Conservation (phyloP, 2,329 filamentous ascomycete species). For the Nannizziopsis barbatae region DNA sequence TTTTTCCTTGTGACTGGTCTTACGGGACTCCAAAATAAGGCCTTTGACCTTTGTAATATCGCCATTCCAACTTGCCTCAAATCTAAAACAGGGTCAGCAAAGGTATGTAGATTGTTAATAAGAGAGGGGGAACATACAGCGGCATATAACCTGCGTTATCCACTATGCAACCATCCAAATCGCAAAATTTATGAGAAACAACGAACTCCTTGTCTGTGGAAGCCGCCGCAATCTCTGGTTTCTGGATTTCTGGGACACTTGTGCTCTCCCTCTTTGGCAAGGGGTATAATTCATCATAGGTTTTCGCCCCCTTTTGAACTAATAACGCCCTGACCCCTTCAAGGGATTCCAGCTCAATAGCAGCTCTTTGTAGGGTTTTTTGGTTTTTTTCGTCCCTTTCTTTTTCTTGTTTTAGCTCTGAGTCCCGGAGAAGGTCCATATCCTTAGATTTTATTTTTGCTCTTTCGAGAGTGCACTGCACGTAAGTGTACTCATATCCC, state of each 20-base stretch:
- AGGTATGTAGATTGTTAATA: not conserved
- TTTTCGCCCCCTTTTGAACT: constrained; percentile 51
- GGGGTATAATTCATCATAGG: constrained; percentile 51
- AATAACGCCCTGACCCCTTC: constrained; percentile 47
- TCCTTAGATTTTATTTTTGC: constrained; percentile 30
- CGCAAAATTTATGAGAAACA: constrained; percentile 41
- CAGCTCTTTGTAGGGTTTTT: constrained; percentile 31
- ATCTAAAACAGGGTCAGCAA: constrained; percentile 11
- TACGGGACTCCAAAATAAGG: constrained; percentile 28
- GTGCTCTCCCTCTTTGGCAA: constrained; percentile 27
- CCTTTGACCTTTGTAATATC: constrained; percentile 49
- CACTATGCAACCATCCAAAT: constrained; percentile 32
- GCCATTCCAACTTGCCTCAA: constrained; percentile 56
- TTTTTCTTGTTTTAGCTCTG: not conserved
- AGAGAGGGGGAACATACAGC: constrained; percentile 8
- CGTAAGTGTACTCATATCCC: constrained; percentile 6
- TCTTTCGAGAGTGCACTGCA: not conserved
- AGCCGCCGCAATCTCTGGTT: not conserved
- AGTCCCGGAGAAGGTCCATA: constrained; percentile 7
- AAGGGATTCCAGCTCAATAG: constrained; percentile 31
- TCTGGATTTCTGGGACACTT: not conserved
- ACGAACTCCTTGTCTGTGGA: constrained; percentile 33
- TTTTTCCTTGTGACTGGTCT: constrained; percentile 32
- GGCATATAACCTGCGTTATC: constrained; percentile 41
- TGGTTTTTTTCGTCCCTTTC: constrained; percentile 15